A percentile compares a stretch with the other conserved stretches of the same genome.
phyloP scores from a whole-genome alignment of 2,329 filamentous ascomycete species.

The Microdochium bolleyi region DNA sequence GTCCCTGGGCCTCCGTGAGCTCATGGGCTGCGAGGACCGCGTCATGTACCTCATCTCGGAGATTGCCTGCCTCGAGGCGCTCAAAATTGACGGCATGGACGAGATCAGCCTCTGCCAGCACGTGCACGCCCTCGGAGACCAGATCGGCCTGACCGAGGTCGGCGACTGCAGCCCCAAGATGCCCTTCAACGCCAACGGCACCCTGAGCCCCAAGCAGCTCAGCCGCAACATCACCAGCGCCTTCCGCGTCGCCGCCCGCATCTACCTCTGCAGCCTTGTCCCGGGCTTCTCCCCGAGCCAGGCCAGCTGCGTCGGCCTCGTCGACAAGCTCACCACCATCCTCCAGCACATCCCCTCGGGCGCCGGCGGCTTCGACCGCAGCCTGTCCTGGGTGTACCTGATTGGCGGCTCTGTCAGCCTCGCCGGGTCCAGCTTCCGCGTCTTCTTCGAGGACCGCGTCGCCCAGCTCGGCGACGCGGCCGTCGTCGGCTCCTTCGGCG shows the following conservation, averaged over 20 bases:
- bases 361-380: slow-evolving; percentile 76
- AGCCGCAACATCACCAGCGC: slow-evolving; percentile 82
- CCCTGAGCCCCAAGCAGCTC: slow-evolving; percentile 74
- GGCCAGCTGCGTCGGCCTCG: slow-evolving; percentile 64
- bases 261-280: slow-evolving; percentile 94
- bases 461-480: slow-evolving; percentile 68
- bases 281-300: slow-evolving; percentile 77
- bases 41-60: slow-evolving; percentile 98
- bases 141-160: slow-evolving; percentile 75
- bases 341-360: slow-evolving; percentile 80
- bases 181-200: slow-evolving; percentile 61
- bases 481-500: slow-evolving; percentile 76
- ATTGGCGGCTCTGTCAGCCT: slow-evolving; percentile 75
- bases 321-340: slow-evolving; percentile 68
- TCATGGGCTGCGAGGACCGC: slow-evolving; percentile 96
- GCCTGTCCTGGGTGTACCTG: slow-evolving; percentile 87
- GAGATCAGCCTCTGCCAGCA: slow-evolving; percentile 82
- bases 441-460: slow-evolving; percentile 69
- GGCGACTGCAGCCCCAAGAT: slow-evolving; percentile 49
- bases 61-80: slow-evolving; percentile 87
- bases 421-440: slow-evolving; percentile 65
- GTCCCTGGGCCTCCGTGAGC: slow-evolving; percentile 69
- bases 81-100: slow-evolving; percentile 77
- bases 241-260: slow-evolving; percentile 85
- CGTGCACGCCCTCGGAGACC: slow-evolving; percentile 77